Conservation (phyloP, 257 asterid species). For the Rhazya stricta region DNA sequence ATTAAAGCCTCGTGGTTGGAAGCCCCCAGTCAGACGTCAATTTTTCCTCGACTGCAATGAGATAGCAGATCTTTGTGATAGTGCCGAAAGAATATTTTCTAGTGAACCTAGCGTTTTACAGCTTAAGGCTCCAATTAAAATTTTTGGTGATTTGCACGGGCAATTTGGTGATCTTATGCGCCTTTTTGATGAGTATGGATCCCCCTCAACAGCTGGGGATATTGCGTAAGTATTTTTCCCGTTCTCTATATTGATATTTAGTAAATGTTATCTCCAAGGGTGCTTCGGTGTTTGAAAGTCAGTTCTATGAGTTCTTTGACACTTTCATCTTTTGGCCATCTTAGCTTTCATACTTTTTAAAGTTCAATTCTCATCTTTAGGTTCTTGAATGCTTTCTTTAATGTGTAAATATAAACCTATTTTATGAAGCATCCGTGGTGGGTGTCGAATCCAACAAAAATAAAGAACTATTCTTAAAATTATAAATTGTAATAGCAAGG, state of each 20-base stretch:
- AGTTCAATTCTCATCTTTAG: not conserved
- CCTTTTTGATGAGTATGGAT: slow-evolving; percentile 97
- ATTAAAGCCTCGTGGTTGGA: slow-evolving; percentile 98
- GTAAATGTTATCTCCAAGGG: too few relatives aligned
- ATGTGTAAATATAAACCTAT: not conserved
- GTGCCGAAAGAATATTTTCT: slow-evolving; percentile 90
- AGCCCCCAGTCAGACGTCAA: slow-evolving; percentile 95
- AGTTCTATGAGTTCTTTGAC: not conserved
- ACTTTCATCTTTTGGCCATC: not conserved
- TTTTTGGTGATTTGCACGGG: slow-evolving; percentile 98
- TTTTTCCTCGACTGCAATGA: slow-evolving; percentile 98
- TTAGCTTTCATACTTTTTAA: not conserved
- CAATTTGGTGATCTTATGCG: slow-evolving; percentile 99
- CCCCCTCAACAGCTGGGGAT: slow-evolving; percentile 99
- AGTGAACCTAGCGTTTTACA: slow-evolving; percentile 91
- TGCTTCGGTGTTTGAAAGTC: not conserved
- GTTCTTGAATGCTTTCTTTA: not conserved
- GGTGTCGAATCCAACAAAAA: too few relatives aligned
- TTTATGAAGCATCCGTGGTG: not conserved
- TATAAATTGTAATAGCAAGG: too few relatives aligned
- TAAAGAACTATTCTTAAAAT: too few relatives aligned
- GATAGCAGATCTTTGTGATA: slow-evolving; percentile 97
- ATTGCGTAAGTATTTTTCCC: slow-evolving; percentile 63
- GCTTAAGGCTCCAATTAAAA: slow-evolving; percentile 93
- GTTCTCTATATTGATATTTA: not conserved